A percentile compares a stretch with the other conserved stretches of the same genome.
Evolutionary conservation across 805 yeast species (phyloP).

Genomic region (Danielia reshetovae): DNA sequence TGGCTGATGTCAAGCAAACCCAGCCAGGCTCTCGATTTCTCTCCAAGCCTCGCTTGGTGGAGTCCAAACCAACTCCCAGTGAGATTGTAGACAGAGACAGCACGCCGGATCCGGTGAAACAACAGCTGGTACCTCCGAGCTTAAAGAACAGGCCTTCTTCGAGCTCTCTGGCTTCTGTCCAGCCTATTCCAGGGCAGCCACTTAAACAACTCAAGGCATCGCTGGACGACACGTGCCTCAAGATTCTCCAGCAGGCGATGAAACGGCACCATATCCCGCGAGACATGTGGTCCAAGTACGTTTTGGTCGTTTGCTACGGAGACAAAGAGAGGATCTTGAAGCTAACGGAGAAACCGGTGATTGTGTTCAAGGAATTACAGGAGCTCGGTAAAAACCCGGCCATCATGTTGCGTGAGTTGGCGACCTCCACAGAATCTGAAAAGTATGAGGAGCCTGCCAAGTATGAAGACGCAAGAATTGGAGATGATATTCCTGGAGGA

Average conservation of each 20-base stretch:
- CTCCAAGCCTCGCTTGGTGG: slow-evolving; percentile 14
- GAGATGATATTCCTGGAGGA: slow-evolving; percentile 44
- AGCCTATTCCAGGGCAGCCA: slow-evolving; percentile 41
- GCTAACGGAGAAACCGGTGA: slow-evolving; percentile 83
- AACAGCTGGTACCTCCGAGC: too few species aligned
- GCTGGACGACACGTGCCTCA: slow-evolving; percentile 86
- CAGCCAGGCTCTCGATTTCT: slow-evolving; percentile 6
- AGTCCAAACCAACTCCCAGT: slow-evolving; percentile 7
- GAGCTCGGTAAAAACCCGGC: slow-evolving; percentile 87
- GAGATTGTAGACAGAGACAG: slow-evolving; percentile 6
- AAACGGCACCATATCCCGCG: slow-evolving; percentile 72
- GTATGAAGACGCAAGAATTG: slow-evolving; percentile 38
- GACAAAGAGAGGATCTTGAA: slow-evolving; percentile 83
- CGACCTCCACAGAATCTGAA: slow-evolving; percentile 22
- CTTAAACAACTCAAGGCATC: slow-evolving; percentile 80
- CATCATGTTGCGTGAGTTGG: slow-evolving; percentile 85
- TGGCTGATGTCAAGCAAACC: slow-evolving; percentile 19
- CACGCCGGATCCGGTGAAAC: not conserved
- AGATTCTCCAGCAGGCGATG: slow-evolving; percentile 84
- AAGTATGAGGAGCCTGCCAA: slow-evolving; percentile 8
- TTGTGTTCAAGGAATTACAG: slow-evolving; percentile 76
- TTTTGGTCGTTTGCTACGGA: slow-evolving; percentile 83
- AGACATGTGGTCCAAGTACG: slow-evolving; percentile 85
- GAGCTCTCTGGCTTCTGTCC: not conserved
- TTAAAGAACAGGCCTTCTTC: not conserved